Base-by-base conservation (phyloP, 176 grass and related monocot genomes). In the Cocos nucifera region DNA sequence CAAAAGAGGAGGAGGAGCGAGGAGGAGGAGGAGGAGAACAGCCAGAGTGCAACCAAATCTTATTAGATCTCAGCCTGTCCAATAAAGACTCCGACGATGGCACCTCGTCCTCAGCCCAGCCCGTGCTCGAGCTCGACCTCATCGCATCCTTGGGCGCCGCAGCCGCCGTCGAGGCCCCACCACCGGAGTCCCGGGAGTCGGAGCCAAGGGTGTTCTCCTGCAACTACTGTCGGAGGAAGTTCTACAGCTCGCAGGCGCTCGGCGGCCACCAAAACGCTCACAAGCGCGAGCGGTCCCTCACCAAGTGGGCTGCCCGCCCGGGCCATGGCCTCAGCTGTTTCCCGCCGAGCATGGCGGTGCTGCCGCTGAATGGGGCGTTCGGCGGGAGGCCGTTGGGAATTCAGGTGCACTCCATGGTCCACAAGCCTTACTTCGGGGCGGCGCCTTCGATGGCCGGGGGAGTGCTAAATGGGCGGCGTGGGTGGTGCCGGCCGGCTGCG, bases 201-300 rank as follows among this genome's bases (percentile, higher is more conserved):
- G 28, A 56, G 7, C 65, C 12, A 6, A 44, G 65, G 9, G 52
- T 56, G 53, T 96, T 96, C 80, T 71, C 87, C n/a, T 96, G 92
- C 87, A 91, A 85, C 83, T 96, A 91, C 68, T 96, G 92, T 65
- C 77, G 85, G 12, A 72, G 87, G 21, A 77, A 73, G 51, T 96
- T 96, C 87, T 75, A 66, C 69, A 96, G 81, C 69, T 90, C 92
- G 1, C 92, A 96, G 69, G 92, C 92, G 23, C 83, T 96, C 32
- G 92, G 87, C 53, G 92, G 92, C 17, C 92, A 97, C 83, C 92
- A 97, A 78, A 97, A 97, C 82, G 92, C 87, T 44, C 92, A 97
- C 86, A 97, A 91, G 79, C 92, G 83, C 29, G 92, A 97, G 80
- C 83, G 92, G 26, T 91, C 75, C 51, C 78, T 97, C 54, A 78